Percentiles rank a stretch among this genome's conserved stretches.
phyloP scores from a whole-genome alignment of 1,139 yeast genomes.

The Suhomyces atakaporum region DNA sequence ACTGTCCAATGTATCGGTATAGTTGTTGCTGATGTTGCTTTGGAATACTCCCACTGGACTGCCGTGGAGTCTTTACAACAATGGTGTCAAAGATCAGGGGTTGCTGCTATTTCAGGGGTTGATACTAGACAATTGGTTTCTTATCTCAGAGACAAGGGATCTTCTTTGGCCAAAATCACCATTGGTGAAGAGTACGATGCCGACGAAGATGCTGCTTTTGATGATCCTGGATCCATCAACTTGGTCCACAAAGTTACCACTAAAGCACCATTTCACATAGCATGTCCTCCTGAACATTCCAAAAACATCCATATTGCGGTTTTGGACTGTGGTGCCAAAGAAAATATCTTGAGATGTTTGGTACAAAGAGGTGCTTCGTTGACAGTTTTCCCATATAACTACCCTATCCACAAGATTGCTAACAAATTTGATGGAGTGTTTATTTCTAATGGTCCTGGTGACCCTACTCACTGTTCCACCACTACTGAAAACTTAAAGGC shows the following conservation, averaged over 20 bases:
- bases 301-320: conserved; percentile 81
- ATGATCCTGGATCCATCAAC: conserved; percentile 89
- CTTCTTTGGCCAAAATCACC: conserved; percentile 85
- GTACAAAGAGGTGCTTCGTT: conserved; percentile 94
- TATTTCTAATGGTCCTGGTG: conserved; percentile 97
- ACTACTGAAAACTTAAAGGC: conserved; percentile 76
- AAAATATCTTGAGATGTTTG: conserved; percentile 88
- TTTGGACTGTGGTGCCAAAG: conserved; percentile 97
- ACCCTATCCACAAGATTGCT: conserved; percentile 89
- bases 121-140: conserved; percentile 95
- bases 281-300: conserved; percentile 60
- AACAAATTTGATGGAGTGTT: conserved; percentile 91
- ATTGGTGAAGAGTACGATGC: conserved; percentile 91
- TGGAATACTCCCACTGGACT: conserved; percentile 97
- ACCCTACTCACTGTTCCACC: conserved; percentile 87
- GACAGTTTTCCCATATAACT: conserved; percentile 95
- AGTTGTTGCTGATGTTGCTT: conserved; percentile 93
- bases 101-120: conserved; percentile 95
- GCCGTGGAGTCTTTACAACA: conserved; percentile 93
- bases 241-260: conserved; percentile 94
- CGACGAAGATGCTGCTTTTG: conserved; percentile 87
- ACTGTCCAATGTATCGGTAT: conserved; percentile 92
- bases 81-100: conserved; percentile 96
- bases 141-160: conserved; percentile 92
- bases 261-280: conserved; percentile 88